Evolutionary conservation across 2,329 filamentous ascomycete species (phyloP).

Genomic region (Leptosphaerulina australis): DNA sequence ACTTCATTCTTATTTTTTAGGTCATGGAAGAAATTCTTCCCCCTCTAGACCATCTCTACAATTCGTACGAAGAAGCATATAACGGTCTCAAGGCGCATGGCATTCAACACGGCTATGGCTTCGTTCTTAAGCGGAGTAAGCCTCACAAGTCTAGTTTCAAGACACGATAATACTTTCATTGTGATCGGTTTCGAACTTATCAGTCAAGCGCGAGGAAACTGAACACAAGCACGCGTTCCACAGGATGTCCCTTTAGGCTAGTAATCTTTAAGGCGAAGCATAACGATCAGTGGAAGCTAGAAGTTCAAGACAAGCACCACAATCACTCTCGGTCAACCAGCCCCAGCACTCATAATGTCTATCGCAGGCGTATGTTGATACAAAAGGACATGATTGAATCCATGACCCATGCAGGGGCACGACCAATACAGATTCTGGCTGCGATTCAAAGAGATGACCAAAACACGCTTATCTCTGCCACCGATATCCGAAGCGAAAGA

Average conservation of each 20-base stretch:
- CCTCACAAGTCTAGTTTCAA: slow-evolving; percentile 20
- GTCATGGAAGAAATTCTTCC: slow-evolving; percentile 18
- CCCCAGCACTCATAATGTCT: no score
- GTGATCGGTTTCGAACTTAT: slow-evolving; percentile 11
- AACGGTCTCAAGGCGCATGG: slow-evolving; percentile 20
- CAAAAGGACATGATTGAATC: no score
- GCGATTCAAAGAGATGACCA: slow-evolving; percentile 16
- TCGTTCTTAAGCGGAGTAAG: slow-evolving; percentile 20
- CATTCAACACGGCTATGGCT: slow-evolving; percentile 23
- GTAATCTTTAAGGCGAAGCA: slow-evolving; percentile 19
- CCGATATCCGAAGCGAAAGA: no score
- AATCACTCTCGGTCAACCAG: no score
- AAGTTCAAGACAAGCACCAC: neutral
- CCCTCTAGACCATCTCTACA: slow-evolving; percentile 16
- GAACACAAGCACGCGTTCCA: slow-evolving; percentile 18
- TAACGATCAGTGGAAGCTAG: neutral
- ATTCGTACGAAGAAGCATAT: slow-evolving; percentile 25
- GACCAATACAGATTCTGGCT: no score
- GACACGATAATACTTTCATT: slow-evolving; percentile 22
- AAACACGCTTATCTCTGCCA: slow-evolving; percentile 17
- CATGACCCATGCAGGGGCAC: no score
- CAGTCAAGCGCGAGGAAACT: slow-evolving; percentile 11
- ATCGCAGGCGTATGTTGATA: no score
- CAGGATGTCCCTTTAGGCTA: slow-evolving; percentile 16
- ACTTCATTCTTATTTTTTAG: no score